These are phyloP conservation scores for Hymenoscyphus linearis DNA, from an alignment of 2,329 filamentous ascomycete genomes.

Conservation along the genomic window DNA sequence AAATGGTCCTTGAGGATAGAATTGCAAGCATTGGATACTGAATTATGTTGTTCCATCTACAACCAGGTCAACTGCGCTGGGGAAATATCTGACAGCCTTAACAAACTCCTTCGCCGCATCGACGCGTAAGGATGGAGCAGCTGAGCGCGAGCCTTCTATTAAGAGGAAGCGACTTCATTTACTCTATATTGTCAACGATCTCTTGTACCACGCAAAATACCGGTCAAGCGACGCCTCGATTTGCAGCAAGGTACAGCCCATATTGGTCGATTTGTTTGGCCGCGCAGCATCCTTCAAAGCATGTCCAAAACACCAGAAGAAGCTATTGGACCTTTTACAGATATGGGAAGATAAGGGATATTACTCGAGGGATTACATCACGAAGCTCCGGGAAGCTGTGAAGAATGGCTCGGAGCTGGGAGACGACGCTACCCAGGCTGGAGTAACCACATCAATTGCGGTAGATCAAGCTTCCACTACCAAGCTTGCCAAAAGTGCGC, in stretches of 20 bases:
- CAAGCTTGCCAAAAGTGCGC: constrained; percentile 54
- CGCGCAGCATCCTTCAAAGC: constrained; percentile 52
- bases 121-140: constrained; percentile 27
- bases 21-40: constrained; percentile 82
- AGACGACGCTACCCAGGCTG: constrained; percentile 26
- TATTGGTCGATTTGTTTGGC: constrained; percentile 58
- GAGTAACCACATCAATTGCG: constrained; percentile 4
- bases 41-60: constrained; percentile 64
- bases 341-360: constrained; percentile 68
- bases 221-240: constrained; percentile 46
- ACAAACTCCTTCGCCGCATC: constrained; percentile 50
- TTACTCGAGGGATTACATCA: constrained; percentile 48
- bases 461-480: constrained; percentile 35
- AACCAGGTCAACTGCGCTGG: constrained; percentile 60
- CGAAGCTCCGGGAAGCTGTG: constrained; percentile 55
- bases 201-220: constrained; percentile 63
- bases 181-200: constrained; percentile 73
- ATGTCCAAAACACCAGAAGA: constrained; percentile 59
- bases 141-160: constrained; percentile 46
- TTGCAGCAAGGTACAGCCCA: constrained; percentile 50
- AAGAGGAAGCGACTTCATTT: constrained; percentile 69
- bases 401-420: constrained; percentile 36
- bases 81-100: constrained; percentile 69
- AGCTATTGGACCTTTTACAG: constrained; percentile 58
- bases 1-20: constrained; percentile 51